Evolutionary conservation across 2,329 filamentous ascomycete species (phyloP), one percentile per base, ranked within the genome.

Genomic region (Trichoderma citrinoviride): DNA sequence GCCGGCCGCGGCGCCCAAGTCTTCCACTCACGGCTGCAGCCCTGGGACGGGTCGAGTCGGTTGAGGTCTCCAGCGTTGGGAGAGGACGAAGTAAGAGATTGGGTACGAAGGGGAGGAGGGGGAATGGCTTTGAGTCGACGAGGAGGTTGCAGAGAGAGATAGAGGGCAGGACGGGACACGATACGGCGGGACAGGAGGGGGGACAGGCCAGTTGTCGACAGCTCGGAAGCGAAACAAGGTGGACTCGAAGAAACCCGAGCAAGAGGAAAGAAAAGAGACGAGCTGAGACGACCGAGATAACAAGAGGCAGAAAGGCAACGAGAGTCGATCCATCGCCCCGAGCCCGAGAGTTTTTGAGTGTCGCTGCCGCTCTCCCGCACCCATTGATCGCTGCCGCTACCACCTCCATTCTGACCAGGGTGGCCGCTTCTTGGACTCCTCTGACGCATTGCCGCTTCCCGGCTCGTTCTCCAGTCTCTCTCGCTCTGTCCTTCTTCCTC

Each of bases 21-120:
- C 57, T 61, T 61, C 62, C 53, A 56, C 37, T 61, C 57, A 52
- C 57, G 46, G 33, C 57, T 52, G 57, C 57, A 61, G 57, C 44
- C 23, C 49, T 37, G 33, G 47, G 57, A 37, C 33, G 33, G 33
- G 33, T 37, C 33, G 33, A 37, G 33, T 37, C 17, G n/a, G 17
- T 23, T 17, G 37, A 52, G n/a, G 47, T 60, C 56, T 33, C 29
- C 56, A 60, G 37, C 17, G 57, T 61, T 61, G 57, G 57, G 57
- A 61, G 57, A 61, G 46, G 33, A 37, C 7, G 33, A 61, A 43
- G 37, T 15, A 15, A 37, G 52, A 25, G 44, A 37, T 61, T 61
- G 58, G 58, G 58, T 61, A 61, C 33, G 44, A 60, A 60, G 44
- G 44, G 21, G 29, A 21, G 29, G 37, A 40, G 52, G n/a, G 29